Evolutionary conservation across 129 eudicot genomes (phyloP).

Genomic region (Chrysanthemum seticuspe): DNA sequence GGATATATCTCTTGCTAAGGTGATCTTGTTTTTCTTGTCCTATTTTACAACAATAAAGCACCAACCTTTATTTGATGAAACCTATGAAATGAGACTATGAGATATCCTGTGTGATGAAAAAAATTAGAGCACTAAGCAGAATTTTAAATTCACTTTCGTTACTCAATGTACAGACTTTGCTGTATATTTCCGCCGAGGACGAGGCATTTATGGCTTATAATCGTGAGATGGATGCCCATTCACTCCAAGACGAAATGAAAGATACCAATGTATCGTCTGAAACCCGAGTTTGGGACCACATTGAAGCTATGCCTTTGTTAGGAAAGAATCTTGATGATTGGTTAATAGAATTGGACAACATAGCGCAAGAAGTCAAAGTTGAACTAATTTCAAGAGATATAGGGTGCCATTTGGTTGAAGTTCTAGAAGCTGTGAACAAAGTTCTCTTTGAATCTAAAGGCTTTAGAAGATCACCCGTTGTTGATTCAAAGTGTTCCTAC

Average conservation of each 20-base stretch:
- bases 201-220: conserved; percentile 76
- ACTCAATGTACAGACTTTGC: conserved; percentile 53
- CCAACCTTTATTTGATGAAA: neutral
- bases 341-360: conserved; percentile 68
- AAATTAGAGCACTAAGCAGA: too few species aligned
- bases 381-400: conserved; percentile 80
- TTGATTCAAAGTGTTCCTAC: conserved; percentile 78
- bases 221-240: conserved; percentile 60
- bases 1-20: conserved; percentile 95
- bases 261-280: conserved; percentile 23
- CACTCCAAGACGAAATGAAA: conserved; percentile 52
- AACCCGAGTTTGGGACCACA: conserved; percentile 37
- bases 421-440: conserved; percentile 80
- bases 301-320: conserved; percentile 65
- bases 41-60: conserved; percentile 19
- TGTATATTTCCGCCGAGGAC: conserved; percentile 85
- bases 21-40: conserved; percentile 30
- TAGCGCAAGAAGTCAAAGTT: conserved; percentile 67
- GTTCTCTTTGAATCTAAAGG: conserved; percentile 77
- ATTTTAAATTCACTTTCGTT: neutral
- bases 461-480: conserved; percentile 66
- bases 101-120: neutral
- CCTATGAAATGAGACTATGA: neutral
- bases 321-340: conserved; percentile 71
- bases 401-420: conserved; percentile 79